phyloP scores from a whole-genome alignment of 257 asterid genomes.

The Solanum chiquidenum region DNA sequence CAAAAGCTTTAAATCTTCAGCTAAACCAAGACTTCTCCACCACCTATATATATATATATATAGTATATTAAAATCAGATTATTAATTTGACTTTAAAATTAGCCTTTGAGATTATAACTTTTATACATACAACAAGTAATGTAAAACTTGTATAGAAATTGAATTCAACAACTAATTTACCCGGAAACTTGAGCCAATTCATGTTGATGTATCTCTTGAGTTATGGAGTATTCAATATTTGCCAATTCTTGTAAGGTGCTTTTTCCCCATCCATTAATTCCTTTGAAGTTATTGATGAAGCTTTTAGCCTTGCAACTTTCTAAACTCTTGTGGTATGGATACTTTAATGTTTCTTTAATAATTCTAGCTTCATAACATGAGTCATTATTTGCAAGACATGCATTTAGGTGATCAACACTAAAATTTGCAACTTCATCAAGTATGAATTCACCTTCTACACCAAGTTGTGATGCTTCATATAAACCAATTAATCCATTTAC shows the following conservation, averaged over 20 bases:
- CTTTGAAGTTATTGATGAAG: neutral
- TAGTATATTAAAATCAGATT: too few relatives aligned
- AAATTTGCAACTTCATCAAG: conserved; percentile 32
- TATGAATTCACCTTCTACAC: conserved; percentile 30
- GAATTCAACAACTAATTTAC: conserved; percentile 7
- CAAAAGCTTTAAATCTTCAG: conserved; percentile 14
- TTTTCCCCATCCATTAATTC: conserved; percentile 14
- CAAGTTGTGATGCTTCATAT: conserved; percentile 44
- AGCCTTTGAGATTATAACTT: too few relatives aligned
- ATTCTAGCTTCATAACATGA: neutral
- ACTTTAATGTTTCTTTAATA: conserved; percentile 12
- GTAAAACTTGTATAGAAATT: too few relatives aligned
- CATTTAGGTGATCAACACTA: conserved; percentile 6
- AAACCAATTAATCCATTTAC: conserved; percentile 20
- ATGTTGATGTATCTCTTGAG: conserved; percentile 3
- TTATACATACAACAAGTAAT: too few relatives aligned
- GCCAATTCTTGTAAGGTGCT: conserved; percentile 21
- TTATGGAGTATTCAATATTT: conserved; percentile 1
- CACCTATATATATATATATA: too few relatives aligned
- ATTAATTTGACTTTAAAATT: too few relatives aligned
- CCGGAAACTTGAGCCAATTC: conserved; percentile 25
- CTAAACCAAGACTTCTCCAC: conserved; percentile 32
- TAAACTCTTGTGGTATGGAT: conserved; percentile 38
- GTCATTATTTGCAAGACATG: neutral
- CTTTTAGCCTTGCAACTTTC: neutral